phyloP scores from a whole-genome alignment of 2,329 filamentous ascomycete species.

The Fusarium scirpi region DNA sequence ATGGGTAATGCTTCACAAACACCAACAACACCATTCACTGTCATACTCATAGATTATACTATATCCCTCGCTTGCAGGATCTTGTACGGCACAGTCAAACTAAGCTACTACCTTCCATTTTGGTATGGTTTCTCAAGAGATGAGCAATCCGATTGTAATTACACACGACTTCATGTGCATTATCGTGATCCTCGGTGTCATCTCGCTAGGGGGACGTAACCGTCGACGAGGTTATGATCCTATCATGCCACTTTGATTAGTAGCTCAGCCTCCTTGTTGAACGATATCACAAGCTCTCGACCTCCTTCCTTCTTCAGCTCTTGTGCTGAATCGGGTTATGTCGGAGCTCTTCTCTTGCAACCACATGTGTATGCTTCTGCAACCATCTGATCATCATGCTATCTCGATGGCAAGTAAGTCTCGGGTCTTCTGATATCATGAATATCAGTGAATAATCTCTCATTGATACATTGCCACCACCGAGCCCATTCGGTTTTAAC shows the following conservation, averaged over 20 bases:
- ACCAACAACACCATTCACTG: background rate
- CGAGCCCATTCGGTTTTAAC: background rate
- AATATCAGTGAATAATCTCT: background rate
- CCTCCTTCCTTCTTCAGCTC: background rate
- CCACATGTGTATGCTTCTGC: background rate
- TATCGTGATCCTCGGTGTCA: background rate
- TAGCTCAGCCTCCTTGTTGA: background rate
- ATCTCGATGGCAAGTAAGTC: background rate
- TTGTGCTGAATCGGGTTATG: background rate
- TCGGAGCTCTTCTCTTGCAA: background rate
- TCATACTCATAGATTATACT: background rate
- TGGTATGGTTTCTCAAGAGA: too few relatives aligned
- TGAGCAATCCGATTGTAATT: background rate
- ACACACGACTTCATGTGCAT: background rate
- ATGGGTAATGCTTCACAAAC: background rate
- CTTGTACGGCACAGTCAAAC: background rate
- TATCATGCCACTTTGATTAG: background rate
- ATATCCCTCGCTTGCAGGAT: background rate
- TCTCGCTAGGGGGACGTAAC: background rate
- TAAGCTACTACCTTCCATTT: background rate
- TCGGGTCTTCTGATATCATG: too few relatives aligned
- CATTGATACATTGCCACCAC: background rate
- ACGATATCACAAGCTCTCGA: background rate
- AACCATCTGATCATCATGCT: background rate
- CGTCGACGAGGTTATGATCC: background rate